These are phyloP conservation scores for Talaromyces sp. DNA, from an alignment of 2,329 filamentous ascomycete genomes.

Conservation along the genomic window DNA sequence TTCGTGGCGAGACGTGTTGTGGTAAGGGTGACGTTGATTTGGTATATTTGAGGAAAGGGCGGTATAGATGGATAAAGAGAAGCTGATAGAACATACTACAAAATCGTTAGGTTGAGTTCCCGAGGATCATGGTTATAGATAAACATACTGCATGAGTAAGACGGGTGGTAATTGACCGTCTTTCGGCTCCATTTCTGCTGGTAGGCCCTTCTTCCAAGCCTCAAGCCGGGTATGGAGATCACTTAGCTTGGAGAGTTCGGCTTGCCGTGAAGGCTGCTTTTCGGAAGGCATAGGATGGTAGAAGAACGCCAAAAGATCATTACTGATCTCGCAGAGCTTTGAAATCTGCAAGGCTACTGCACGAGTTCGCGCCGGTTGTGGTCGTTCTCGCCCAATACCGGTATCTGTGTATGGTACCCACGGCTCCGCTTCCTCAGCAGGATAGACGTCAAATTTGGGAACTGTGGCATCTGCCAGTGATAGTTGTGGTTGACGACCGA, in stretches of 20 bases:
- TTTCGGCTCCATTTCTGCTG: constrained; percentile 81
- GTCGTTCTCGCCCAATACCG: constrained; percentile 69
- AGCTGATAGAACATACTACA: constrained; percentile 94
- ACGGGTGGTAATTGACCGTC: constrained; percentile 88
- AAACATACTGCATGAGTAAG: constrained; percentile 74
- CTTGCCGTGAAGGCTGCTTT: constrained; percentile 67
- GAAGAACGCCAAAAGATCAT: constrained; percentile 83
- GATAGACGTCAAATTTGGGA: constrained; percentile 87
- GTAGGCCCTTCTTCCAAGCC: constrained; percentile 80
- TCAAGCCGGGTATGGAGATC: constrained; percentile 88
- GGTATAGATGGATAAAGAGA: constrained; percentile 91
- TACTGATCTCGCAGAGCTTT: constrained; percentile 87
- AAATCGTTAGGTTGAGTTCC: constrained; percentile 24
- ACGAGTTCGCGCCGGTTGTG: constrained; percentile 79
- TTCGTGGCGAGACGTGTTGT: constrained; percentile 81
- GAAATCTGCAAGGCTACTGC: constrained; percentile 79
- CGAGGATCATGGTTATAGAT: constrained; percentile 26
- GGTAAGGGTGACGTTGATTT: constrained; percentile 79
- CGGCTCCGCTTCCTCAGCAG: constrained; percentile 75
- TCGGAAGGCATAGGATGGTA: constrained; percentile 73
- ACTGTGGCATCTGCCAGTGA: constrained; percentile 77
- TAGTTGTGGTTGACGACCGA: constrained; percentile 85
- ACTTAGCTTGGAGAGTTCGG: constrained; percentile 87
- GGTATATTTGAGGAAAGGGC: constrained; percentile 89
- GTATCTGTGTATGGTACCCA: constrained; percentile 90